Evolutionary conservation across 768 basidiomycete species (phyloP), one percentile per base, ranked within the genome.

Genomic region (Psilocybe cyanescens): DNA sequence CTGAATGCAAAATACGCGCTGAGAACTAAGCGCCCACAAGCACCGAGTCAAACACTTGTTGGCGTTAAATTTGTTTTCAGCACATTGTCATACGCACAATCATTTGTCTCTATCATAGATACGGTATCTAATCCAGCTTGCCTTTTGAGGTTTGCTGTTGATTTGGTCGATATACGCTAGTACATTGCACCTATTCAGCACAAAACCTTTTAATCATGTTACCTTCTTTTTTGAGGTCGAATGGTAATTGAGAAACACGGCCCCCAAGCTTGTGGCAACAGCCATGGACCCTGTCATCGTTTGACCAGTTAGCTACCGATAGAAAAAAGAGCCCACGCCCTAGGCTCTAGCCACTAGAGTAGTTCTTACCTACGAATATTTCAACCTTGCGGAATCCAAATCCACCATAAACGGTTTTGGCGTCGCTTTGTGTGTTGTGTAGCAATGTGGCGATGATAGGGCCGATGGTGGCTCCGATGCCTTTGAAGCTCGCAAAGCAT

Each of bases 311-410:
- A 54, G 8, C 9, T 35, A 0, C 30, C 1, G 9, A 17, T 29
- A 37, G 52, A 37, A n/a, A 17, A 17, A 9, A 9, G 24, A 53
- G 3, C 9, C 24, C 24, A 24, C 24, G 24, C 24, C 24, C 24
- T 24, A 24, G n/a, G 19, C 24, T 3, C n/a, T n/a, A 24, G 28
- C n/a, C n/a, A 14, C 14, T 14, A 17, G 5, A 7, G 17, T 7
- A 30, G n/a, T 8, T 28, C 49, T 39, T 35, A 61, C 60, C 60
- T 14, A 61, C 60, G 31, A 61, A 61, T 14, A 61, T 61, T 52
- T 61, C 60, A 14, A 61, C 55, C 24, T 61, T 52, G 37, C 60
- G 55, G 14, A 61, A 61, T 45, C 60, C 60, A 24, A 57, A 61
- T 1, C 60, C 60, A n/a, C 60, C 60, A 29, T 61, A 61, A 5